Percentiles rank a stretch among this genome's conserved stretches.
These are phyloP conservation scores for Pistacia integerrima DNA, from an alignment of 345 rosid genomes.

Conservation along the genomic window DNA sequence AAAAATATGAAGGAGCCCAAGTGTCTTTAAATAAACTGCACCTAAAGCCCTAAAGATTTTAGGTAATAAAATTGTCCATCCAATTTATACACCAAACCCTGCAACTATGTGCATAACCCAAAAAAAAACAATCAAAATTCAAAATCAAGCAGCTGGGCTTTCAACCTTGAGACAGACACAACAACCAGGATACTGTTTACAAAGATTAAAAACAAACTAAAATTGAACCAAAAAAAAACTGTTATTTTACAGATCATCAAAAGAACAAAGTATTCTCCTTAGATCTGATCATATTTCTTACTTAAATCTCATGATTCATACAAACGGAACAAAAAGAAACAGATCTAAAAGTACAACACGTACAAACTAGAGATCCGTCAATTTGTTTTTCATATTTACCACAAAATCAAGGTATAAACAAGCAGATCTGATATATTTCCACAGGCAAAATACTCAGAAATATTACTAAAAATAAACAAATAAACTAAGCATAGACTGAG, in stretches of 20 bases:
- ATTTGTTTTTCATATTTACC: too few relatives aligned
- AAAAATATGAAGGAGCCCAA: not conserved
- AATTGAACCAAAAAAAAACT: too few relatives aligned
- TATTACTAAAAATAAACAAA: not conserved
- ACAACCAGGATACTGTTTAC: not conserved
- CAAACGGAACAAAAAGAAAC: not conserved
- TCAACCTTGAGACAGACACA: not conserved
- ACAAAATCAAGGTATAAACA: not conserved
- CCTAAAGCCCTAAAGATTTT: not conserved
- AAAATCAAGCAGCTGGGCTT: not conserved
- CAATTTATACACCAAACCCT: not conserved
- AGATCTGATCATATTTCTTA: not conserved
- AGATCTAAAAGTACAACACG: slow-evolving; percentile 22
- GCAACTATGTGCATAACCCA: not conserved
- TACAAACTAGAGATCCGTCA: not conserved
- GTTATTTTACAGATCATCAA: too few relatives aligned
- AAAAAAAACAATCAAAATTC: too few relatives aligned
- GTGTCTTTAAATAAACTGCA: too few relatives aligned
- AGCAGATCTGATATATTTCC: slow-evolving; percentile 34
- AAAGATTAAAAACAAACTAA: too few relatives aligned
- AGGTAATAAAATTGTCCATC: not conserved
- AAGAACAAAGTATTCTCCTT: not conserved
- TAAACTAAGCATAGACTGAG: not conserved
- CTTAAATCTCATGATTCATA: not conserved
- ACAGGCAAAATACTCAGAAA: not conserved